phyloP scores from a whole-genome alignment of 768 basidiomycete species.

The Psilocybe azurescens region DNA sequence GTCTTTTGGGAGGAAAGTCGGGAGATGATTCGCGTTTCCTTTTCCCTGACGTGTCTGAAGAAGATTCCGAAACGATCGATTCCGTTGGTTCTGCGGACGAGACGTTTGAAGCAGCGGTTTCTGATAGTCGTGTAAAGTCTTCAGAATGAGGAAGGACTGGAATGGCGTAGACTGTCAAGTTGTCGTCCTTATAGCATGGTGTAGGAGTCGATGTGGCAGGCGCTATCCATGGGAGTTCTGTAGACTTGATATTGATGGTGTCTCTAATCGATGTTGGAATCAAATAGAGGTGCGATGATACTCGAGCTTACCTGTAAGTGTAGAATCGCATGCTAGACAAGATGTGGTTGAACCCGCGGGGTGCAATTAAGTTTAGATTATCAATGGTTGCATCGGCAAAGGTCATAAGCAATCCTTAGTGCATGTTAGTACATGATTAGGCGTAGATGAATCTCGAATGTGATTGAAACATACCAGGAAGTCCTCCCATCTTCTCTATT shows the following conservation, averaged over 20 bases:
- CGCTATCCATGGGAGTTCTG: slow-evolving; percentile 43
- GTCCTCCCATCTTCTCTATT: slow-evolving; percentile 68
- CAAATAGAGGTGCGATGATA: neutral
- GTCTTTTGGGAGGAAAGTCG: slow-evolving; percentile 41
- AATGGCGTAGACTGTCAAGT: slow-evolving; percentile 68
- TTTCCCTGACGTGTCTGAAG: slow-evolving; percentile 37
- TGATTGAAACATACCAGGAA: slow-evolving; percentile 60
- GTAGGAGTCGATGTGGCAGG: slow-evolving; percentile 28
- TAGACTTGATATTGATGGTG: slow-evolving; percentile 49
- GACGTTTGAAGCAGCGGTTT: neutral
- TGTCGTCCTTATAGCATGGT: slow-evolving; percentile 65
- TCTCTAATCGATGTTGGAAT: slow-evolving; percentile 43
- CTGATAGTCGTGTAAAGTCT: neutral
- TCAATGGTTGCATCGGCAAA: slow-evolving; percentile 73
- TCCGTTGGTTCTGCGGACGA: neutral
- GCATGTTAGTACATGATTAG: neutral
- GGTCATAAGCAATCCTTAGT: slow-evolving; percentile 76
- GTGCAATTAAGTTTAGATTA: slow-evolving; percentile 69
- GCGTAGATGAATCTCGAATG: neutral
- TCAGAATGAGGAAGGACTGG: slow-evolving; percentile 39
- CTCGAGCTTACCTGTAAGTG: slow-evolving; percentile 58
- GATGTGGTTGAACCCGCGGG: slow-evolving; percentile 71
- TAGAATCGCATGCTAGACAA: slow-evolving; percentile 75
- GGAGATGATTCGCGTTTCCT: slow-evolving; percentile 50
- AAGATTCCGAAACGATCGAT: neutral